Percentiles rank a stretch among this genome's conserved stretches.
Evolutionary conservation across 768 basidiomycete species (phyloP).

Genomic region (Amanita rubescens): DNA sequence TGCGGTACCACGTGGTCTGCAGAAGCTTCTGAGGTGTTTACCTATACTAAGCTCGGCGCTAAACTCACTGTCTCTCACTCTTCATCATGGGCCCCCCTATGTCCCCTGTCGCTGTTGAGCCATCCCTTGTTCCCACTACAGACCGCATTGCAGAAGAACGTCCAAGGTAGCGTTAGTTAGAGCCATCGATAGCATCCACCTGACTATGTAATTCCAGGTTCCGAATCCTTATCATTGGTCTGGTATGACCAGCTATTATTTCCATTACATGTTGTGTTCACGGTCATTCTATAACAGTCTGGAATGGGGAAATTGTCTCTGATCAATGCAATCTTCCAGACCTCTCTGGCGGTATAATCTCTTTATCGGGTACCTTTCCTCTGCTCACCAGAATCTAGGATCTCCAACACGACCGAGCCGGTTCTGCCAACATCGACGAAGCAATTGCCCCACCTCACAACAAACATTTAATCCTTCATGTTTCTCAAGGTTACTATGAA

Average conservation of each 20-base stretch:
- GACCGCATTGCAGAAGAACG: not conserved
- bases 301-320: too few species aligned
- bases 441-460: not conserved
- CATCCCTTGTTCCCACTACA: not conserved
- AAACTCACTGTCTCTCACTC: too few species aligned
- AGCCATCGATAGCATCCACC: not conserved
- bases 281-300: not conserved
- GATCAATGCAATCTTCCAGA: too few species aligned
- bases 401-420: too few species aligned
- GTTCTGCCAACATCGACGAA: not conserved
- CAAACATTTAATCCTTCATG: constrained; percentile 20
- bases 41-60: too few species aligned
- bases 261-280: not conserved
- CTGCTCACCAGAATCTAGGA: not conserved
- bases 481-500: constrained; percentile 24
- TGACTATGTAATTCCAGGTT: not conserved
- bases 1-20: too few species aligned
- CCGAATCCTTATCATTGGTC: constrained; percentile 12
- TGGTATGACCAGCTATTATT: constrained; percentile 7
- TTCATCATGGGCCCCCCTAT: too few species aligned
- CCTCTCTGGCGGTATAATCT: too few species aligned
- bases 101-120: too few species aligned
- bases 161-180: not conserved
- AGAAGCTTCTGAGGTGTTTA: too few species aligned
- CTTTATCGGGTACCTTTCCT: too few species aligned